Evolutionary conservation across 257 asterid genomes (phyloP).

Genomic region (Mitragyna speciosa): DNA sequence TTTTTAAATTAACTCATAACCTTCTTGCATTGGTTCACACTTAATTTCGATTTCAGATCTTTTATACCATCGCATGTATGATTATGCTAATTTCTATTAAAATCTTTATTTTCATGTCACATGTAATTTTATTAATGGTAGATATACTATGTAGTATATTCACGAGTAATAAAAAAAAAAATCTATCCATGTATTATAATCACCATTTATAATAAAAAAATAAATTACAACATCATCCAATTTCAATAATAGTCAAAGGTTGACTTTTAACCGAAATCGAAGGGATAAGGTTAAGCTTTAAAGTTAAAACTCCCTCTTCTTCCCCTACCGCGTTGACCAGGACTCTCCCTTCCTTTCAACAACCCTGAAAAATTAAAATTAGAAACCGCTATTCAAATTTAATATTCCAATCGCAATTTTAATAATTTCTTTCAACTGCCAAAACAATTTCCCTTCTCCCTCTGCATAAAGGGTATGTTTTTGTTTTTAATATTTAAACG

Average conservation of each 20-base stretch:
- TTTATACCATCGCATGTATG: too few relatives aligned
- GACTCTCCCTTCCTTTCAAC: not conserved
- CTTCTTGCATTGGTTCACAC: too few relatives aligned
- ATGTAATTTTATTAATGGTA: too few relatives aligned
- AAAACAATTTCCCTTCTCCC: constrained; percentile 1
- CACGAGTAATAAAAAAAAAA: too few relatives aligned
- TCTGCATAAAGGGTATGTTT: not conserved
- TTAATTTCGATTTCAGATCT: too few relatives aligned
- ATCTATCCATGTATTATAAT: too few relatives aligned
- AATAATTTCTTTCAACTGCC: constrained; percentile 4
- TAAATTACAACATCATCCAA: too few relatives aligned
- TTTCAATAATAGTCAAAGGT: not conserved
- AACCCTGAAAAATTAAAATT: not conserved
- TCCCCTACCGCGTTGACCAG: not conserved
- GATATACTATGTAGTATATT: too few relatives aligned
- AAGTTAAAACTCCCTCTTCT: not conserved
- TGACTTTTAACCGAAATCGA: not conserved
- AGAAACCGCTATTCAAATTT: not conserved
- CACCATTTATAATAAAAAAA: too few relatives aligned
- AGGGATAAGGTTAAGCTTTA: constrained; percentile 11
- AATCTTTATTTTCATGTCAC: too few relatives aligned
- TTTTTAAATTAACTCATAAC: too few relatives aligned
- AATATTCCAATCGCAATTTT: constrained; percentile 4
- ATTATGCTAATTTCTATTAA: too few relatives aligned
- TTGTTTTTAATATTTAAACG: not conserved